Conservation (phyloP, 176 grass and related monocot species). For the Ensete glaucum region DNA sequence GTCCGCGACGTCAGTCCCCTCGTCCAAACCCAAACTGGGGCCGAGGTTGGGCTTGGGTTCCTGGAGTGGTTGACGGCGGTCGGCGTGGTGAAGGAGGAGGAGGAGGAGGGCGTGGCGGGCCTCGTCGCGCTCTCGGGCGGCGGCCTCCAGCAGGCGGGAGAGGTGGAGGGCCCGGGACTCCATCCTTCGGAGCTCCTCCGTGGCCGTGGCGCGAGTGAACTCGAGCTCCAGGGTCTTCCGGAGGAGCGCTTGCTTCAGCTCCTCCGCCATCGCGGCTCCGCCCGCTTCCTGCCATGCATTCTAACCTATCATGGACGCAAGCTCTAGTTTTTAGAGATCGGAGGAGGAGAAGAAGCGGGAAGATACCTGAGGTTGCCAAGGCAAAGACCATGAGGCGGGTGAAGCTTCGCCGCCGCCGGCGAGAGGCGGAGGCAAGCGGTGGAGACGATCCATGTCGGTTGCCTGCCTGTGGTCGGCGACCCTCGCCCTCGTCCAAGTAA, state of each 20-base stretch:
- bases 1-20: no score
- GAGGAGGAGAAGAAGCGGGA: background rate
- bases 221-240: conserved; percentile 56
- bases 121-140: conserved; percentile 76
- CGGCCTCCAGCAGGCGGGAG: conserved; percentile 44
- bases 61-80: background rate
- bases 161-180: conserved; percentile 57
- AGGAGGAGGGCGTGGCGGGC: conserved; percentile 71
- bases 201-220: conserved; percentile 40
- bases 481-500: no score
- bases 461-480: no score
- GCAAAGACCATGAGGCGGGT: background rate
- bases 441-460: background rate
- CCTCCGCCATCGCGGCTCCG: background rate
- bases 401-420: background rate
- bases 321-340: no score
- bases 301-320: background rate
- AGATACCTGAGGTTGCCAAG: background rate
- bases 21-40: background rate
- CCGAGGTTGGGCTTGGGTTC: background rate
- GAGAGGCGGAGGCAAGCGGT: background rate
- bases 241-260: conserved; percentile 56
- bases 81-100: conserved; percentile 34
- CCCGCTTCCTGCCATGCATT: background rate
- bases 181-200: conserved; percentile 55